Evolutionary conservation across 1,284 basidiomycete genomes (phyloP), one percentile per base, ranked within the genome.

Genomic region (Megacollybia platyphylla): DNA sequence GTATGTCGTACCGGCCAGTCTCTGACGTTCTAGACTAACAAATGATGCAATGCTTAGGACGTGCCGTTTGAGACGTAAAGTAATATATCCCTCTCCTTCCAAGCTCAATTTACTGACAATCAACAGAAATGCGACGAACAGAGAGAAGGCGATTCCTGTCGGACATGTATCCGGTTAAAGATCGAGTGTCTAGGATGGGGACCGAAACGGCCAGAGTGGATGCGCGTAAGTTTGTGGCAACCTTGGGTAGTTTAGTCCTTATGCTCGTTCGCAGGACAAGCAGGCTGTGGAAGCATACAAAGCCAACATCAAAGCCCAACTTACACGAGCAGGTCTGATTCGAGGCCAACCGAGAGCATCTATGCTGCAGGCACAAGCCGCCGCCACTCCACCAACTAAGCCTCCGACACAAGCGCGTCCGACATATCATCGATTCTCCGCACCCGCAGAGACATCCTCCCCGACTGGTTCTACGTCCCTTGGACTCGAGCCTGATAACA

Each of bases 151-250:
- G 73, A 81, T 56, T 79, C 83, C 2, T 87, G 84, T 60, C 71
- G 75, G 52, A 87, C 84, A 0, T 87, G 84, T 56, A 71, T 73
- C 49, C 79, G 84, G 34, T 66, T 87, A 17, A 75, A 74, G 43
- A 81, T 87, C 53, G 69, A 80, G 39, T 87, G 84, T 59, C 66
- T 87, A 3, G 85, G 84, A 13, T 87, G 84, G 84, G 85, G 84
- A 5, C 65, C 76, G 10, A 80, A 73, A 54, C 71, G 84, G 42
- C 85, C 83, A 13, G 83, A 86, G 46, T 87, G 83, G 84, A 85
- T 87, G 83, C 63, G 82, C 50, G 84, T 86, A 52, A 61, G 81
- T 70, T 41, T 29, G 30, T 31, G 36, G 36, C 38, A 30, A 48
- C 38, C 43, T 44, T 42, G 29, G 27, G 18, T 20, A 35, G 39